Percentiles rank a stretch among this genome's conserved stretches.
These are phyloP conservation scores for Erigeron philadelphicus DNA, from an alignment of 140 eudicot species.

Conservation along the genomic window DNA sequence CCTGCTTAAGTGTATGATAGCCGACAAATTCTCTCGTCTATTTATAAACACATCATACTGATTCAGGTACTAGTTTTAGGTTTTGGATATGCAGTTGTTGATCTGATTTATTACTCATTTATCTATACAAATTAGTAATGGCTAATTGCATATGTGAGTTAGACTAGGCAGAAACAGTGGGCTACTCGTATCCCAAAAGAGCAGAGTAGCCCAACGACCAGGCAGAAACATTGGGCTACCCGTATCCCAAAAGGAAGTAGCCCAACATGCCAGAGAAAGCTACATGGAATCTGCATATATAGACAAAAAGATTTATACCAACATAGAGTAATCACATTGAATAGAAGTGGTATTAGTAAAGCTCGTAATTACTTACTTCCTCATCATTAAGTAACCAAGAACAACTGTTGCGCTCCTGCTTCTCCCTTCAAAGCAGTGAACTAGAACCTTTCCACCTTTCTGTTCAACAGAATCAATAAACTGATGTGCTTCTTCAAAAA, in stretches of 20 bases:
- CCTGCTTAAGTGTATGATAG: not conserved
- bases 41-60: not conserved
- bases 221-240: too few species aligned
- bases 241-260: not conserved
- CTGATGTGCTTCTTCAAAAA: slow-evolving; percentile 77
- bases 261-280: too few species aligned
- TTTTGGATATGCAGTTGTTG: slow-evolving; percentile 1
- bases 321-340: not conserved
- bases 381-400: slow-evolving; percentile 87
- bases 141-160: not conserved
- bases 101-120: not conserved
- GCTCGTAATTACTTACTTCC: slow-evolving; percentile 49
- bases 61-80: not conserved
- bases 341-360: not conserved
- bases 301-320: not conserved
- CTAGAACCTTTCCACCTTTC: slow-evolving; percentile 83
- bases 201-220: too few species aligned
- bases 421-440: slow-evolving; percentile 98
- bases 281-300: not conserved
- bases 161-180: too few species aligned
- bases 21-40: not conserved
- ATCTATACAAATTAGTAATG: not conserved
- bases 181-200: too few species aligned
- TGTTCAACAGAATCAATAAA: slow-evolving; percentile 67
- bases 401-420: slow-evolving; percentile 94